Evolutionary conservation across 2,329 filamentous ascomycete species (phyloP), one percentile per base, ranked within the genome.

Genomic region (Dendryphion nanum): DNA sequence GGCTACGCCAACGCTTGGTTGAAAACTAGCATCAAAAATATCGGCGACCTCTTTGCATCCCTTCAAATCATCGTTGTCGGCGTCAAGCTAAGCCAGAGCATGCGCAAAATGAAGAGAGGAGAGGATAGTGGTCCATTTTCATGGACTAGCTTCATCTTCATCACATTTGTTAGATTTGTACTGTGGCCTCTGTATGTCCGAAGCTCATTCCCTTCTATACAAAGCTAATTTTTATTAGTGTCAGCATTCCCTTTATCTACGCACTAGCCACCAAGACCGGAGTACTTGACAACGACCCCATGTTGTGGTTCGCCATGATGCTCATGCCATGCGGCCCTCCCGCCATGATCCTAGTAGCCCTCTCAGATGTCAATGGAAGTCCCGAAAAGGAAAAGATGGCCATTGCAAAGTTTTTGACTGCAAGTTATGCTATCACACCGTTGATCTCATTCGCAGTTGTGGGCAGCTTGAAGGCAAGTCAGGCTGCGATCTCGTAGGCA

Each of bases 1-100:
- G 81, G 83, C 2, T 77, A 82, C 39, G 75, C 85, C 50, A 81
- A 77, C 15, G 81, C 81, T 1, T 86, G 81, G 82, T 64, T 86
- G 26, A 85, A 81, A 0, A 70, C 73, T 0, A 75, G 77, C 0
- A 62, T 85, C 15, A 73, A 78, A 47, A 83, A 81, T 38, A 70
- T 85, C 16, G 82, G 82, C 3, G 69, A 73, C 0, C 68, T 86
- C 0, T 86, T 86, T 53, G 79, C 82, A 0, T 74, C 78, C 0
- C 63, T 83, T 18, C 83, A 83, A 19, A 78, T 85, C 13, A 74
- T 86, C 13, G 73, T 85, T 0, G 81, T 83, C 0, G 82, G 83
- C 2, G 77, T 83, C n/a, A 82, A 81, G 46, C 70, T 86, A 1
- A 79, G 75, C 38, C 72, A 72, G 16, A 73, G 76, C 13, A 66